Percentiles rank a stretch among this genome's conserved stretches.
Evolutionary conservation across 495 filamentous ascomycete species (phyloP).

Genomic region (Rhypophila decipiens): DNA sequence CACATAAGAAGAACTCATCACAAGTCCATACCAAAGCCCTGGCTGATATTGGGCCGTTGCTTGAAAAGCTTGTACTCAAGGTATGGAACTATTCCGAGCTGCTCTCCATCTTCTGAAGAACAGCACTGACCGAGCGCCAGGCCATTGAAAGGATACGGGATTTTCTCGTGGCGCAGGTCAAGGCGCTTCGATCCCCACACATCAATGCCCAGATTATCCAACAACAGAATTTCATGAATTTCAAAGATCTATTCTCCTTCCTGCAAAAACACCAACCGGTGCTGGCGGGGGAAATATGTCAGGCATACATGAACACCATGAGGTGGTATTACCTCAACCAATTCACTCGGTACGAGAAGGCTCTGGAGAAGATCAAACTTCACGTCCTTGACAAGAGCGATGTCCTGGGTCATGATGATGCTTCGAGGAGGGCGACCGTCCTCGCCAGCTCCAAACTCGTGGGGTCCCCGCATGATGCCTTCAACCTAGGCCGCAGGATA

Average conservation of each 20-base stretch:
- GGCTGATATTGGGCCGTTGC: slow-evolving; percentile 75
- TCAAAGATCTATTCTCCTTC: slow-evolving; percentile 82
- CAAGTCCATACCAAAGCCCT: slow-evolving; percentile 62
- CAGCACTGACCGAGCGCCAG: slow-evolving; percentile 30
- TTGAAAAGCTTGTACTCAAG: slow-evolving; percentile 78
- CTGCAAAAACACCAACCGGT: slow-evolving; percentile 68
- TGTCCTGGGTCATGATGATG: slow-evolving; percentile 73
- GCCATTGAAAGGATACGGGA: slow-evolving; percentile 92
- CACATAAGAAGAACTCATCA: slow-evolving; percentile 59
- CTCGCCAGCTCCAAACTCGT: slow-evolving; percentile 40
- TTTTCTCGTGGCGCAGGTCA: slow-evolving; percentile 88
- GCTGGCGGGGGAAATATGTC: slow-evolving; percentile 79
- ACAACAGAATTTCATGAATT: slow-evolving; percentile 78
- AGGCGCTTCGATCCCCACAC: slow-evolving; percentile 83
- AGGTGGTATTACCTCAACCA: slow-evolving; percentile 94
- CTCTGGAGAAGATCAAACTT: slow-evolving; percentile 77
- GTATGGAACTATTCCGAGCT: slow-evolving; percentile 35
- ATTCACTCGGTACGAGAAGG: slow-evolving; percentile 79
- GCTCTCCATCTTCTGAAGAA: neutral
- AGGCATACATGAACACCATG: slow-evolving; percentile 98
- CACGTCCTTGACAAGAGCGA: slow-evolving; percentile 79
- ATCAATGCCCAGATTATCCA: slow-evolving; percentile 96
- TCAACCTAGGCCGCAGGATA: slow-evolving; percentile 76
- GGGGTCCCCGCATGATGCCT: slow-evolving; percentile 74
- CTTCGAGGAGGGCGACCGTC: slow-evolving; percentile 49